phyloP scores from a whole-genome alignment of 225 moss, liverwort and hornwort genomes.

The Bryum argenteum region DNA sequence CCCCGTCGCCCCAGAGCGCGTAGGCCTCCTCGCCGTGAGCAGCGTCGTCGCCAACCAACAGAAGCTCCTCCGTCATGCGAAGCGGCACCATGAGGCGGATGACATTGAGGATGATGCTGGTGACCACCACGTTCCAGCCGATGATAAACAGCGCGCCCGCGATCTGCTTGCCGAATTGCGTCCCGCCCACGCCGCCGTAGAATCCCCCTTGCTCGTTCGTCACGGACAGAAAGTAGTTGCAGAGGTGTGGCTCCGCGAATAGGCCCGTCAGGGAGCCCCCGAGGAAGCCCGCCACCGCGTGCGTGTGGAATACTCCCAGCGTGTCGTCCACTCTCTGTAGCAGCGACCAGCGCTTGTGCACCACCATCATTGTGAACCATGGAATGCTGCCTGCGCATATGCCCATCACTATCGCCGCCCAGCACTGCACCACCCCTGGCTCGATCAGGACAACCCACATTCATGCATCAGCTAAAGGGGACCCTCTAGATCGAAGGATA shows the following conservation, averaged over 20 bases:
- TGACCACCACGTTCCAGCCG: slow-evolving; percentile 55
- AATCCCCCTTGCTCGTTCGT: slow-evolving; percentile 45
- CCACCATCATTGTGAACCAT: slow-evolving; percentile 66
- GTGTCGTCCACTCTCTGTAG: slow-evolving; percentile 51
- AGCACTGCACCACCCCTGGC: slow-evolving; percentile 56
- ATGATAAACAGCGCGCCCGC: slow-evolving; percentile 43
- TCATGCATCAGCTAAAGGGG: neutral
- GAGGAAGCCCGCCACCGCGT: slow-evolving; percentile 47
- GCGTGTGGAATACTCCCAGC: slow-evolving; percentile 59
- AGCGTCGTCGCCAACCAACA: slow-evolving; percentile 47
- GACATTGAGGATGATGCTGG: slow-evolving; percentile 45
- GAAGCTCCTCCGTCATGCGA: slow-evolving; percentile 44
- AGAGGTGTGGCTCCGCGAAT: slow-evolving; percentile 49
- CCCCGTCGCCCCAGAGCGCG: slow-evolving; percentile 59
- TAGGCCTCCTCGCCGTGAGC: slow-evolving; percentile 59
- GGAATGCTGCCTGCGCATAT: slow-evolving; percentile 46
- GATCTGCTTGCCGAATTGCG: slow-evolving; percentile 48
- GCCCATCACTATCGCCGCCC: slow-evolving; percentile 57
- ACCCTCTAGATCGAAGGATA: too few relatives aligned
- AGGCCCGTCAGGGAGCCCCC: slow-evolving; percentile 49
- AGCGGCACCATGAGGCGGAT: slow-evolving; percentile 33
- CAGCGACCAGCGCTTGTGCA: slow-evolving; percentile 55
- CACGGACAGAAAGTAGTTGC: slow-evolving; percentile 48
- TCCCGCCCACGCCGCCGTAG: slow-evolving; percentile 46
- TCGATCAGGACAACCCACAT: neutral